Base-by-base conservation (phyloP, 2,329 filamentous ascomycete species). In the Apiospora aurea region DNA sequence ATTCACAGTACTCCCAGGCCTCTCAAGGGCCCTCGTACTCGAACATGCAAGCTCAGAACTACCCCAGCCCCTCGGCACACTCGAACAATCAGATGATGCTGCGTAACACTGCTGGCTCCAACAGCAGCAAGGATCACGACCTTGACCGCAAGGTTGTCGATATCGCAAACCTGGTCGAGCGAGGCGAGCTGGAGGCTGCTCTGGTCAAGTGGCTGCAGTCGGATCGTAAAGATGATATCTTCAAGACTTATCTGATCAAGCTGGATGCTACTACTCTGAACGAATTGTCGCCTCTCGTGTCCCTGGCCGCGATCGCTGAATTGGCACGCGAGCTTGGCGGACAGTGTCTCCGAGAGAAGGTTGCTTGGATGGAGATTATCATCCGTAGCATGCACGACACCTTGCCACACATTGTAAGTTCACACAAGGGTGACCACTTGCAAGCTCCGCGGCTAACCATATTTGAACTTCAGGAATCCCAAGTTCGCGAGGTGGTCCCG, bases 191-290 rank as follows among this genome's bases (percentile, higher is more conserved):
- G 71, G 90, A 93, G 77, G 87, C 89, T 70, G 91, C 89, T 57
- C 86, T 91, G 79, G 86, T 92, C 71, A 87, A 88, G 73, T 93
- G 91, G 91, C 87, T 93, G 71, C 91, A 93, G 80, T 87, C 87
- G 75, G 87, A 86, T 21, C 86, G 88, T 46, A 87, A 91, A 78
- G 86, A 90, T 72, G 88, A 91, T 73, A 87, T 93, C 69, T 93
- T 92, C 80, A 85, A 87, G 44, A 83, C 86, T 74, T 87, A 87
- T 69, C 83, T 90, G 67, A 82, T 83, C 68, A 86, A 87, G 73
- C 85, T 86, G 78, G 82, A 85, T 75, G 86, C 87, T 0, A 81
- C 84, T 21, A 85, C 88, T 73, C 84, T 92, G 72, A 85, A 85
- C 71, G 85, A 86, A 44, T 80, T 93, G 69, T 89, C 89, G 67